phyloP scores from a whole-genome alignment of 768 basidiomycete genomes.

The Phanerochaete sordida region DNA sequence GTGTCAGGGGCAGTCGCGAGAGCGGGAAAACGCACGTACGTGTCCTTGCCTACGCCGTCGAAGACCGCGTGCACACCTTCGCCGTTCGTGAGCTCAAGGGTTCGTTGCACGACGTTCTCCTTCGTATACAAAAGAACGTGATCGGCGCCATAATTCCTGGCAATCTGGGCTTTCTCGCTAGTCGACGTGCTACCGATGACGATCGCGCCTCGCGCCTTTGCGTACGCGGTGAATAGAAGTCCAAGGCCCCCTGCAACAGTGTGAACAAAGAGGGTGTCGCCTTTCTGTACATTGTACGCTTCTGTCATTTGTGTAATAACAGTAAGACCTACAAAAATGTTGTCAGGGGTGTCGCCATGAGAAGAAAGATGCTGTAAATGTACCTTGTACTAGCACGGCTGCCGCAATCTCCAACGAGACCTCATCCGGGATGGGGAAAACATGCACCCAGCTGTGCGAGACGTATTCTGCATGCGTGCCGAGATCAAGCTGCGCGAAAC shows the following conservation, averaged over 20 bases:
- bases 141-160: slow-evolving; percentile 73
- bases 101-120: slow-evolving; percentile 70
- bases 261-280: slow-evolving; percentile 80
- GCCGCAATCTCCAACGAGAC: slow-evolving; percentile 60
- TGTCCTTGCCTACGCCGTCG: slow-evolving; percentile 95
- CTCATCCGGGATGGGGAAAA: slow-evolving; percentile 55
- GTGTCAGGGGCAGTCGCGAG: not conserved
- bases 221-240: slow-evolving; percentile 62
- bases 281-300: slow-evolving; percentile 77
- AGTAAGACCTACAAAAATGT: slow-evolving; percentile 49
- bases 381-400: slow-evolving; percentile 52
- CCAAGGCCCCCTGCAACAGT: slow-evolving; percentile 92
- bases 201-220: slow-evolving; percentile 68
- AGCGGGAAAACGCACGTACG: slow-evolving; percentile 43
- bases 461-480: slow-evolving; percentile 72
- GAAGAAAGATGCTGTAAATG: too few species aligned
- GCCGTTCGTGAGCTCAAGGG: slow-evolving; percentile 71
- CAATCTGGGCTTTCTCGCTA: slow-evolving; percentile 73
- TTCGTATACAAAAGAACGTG: slow-evolving; percentile 79
- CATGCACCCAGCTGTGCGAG: slow-evolving; percentile 55
- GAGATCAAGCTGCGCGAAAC: not conserved
- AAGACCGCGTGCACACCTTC: slow-evolving; percentile 82
- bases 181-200: slow-evolving; percentile 95
- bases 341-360: too few species aligned
- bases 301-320: slow-evolving; percentile 77